Evolutionary conservation across 805 yeast genomes (phyloP).

Genomic region (Candida gorgasii): DNA sequence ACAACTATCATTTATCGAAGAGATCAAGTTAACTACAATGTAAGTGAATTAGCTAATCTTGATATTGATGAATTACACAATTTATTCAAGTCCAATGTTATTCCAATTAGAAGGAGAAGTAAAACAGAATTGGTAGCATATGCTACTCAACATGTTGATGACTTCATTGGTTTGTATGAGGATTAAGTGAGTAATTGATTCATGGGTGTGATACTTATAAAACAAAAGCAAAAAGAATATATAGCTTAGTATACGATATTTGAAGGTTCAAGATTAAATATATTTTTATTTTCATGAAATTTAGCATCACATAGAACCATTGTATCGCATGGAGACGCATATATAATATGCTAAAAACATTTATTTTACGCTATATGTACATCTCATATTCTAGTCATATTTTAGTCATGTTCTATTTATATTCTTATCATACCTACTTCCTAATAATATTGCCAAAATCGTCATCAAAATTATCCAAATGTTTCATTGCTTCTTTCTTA

Average conservation of each 20-base stretch:
- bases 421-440: no score
- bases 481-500: slow-evolving; percentile 14
- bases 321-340: no score
- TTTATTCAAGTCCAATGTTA: background rate
- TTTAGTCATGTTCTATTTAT: no score
- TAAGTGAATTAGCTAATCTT: background rate
- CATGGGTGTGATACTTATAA: no score
- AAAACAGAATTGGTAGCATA: background rate
- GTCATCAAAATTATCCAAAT: slow-evolving; percentile 11
- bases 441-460: slow-evolving; percentile 11
- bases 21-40: background rate
- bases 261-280: no score
- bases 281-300: no score
- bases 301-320: no score
- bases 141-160: background rate
- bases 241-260: background rate
- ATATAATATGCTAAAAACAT: no score
- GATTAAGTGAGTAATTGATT: background rate
- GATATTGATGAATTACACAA: background rate
- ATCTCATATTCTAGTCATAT: no score
- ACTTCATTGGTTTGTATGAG: background rate
- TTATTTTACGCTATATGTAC: no score
- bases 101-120: background rate
- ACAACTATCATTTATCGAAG: background rate
- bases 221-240: no score